Percentiles rank a stretch among this genome's conserved stretches.
Conservation (phyloP, 2,329 filamentous ascomycete species). For the Diatrype stigma region DNA sequence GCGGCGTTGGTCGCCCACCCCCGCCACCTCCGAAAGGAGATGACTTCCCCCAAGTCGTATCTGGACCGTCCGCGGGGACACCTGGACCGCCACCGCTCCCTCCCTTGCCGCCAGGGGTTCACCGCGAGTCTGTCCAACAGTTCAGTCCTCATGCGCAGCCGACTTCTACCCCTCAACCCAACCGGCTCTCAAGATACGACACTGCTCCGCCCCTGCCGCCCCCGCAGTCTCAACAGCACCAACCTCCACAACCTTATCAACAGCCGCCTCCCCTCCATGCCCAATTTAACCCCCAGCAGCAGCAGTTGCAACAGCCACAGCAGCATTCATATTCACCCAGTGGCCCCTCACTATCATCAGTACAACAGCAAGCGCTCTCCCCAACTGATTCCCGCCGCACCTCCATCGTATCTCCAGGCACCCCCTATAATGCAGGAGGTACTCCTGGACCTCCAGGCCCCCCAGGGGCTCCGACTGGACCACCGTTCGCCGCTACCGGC, state of each 20-base stretch:
- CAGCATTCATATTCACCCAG: constrained; percentile 22
- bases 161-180: constrained; percentile 15
- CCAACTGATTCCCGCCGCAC: constrained; percentile 13
- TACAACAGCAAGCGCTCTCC: not conserved
- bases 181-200: constrained; percentile 30
- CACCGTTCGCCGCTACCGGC: constrained; percentile 12
- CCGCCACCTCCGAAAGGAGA: constrained; percentile 53
- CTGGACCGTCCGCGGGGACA: constrained; percentile 27
- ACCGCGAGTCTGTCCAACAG: constrained; percentile 21
- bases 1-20: constrained; percentile 34
- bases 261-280: constrained; percentile 21
- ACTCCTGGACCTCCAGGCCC: not conserved
- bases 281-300: constrained; percentile 21
- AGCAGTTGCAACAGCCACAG: constrained; percentile 20
- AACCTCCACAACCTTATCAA: constrained; percentile 16
- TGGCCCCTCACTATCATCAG: constrained; percentile 7
- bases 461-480: constrained; percentile 5
- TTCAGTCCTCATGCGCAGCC: constrained; percentile 13
- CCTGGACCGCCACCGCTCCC: constrained; percentile 28
- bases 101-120: constrained; percentile 29
- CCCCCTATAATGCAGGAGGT: constrained; percentile 11
- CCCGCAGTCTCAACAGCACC: constrained; percentile 21
- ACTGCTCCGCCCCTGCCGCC: constrained; percentile 28
- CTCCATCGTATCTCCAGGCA: constrained; percentile 13
- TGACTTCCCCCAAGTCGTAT: constrained; percentile 24